Base-by-base conservation (phyloP, 768 basidiomycete species). In the Mycena albidolilacea region DNA sequence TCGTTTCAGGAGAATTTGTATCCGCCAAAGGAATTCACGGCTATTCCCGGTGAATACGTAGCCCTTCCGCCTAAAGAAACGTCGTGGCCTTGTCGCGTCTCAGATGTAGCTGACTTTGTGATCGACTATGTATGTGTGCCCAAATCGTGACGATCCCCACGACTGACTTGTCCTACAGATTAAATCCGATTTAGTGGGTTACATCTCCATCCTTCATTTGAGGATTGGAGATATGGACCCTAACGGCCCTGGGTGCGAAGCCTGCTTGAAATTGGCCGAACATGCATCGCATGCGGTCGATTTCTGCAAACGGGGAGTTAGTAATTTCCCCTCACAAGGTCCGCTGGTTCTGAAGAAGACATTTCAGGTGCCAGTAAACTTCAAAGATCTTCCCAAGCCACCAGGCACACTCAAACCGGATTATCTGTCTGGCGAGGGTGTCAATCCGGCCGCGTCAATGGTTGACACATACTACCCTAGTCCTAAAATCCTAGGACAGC, bases 271-370 rank as follows among this genome's bases (percentile, higher is more conserved):
- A 52, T 78, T 89, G 12, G 89, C 89, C 1, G 80, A 85, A 71
- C 76, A 83, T 1, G 87, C 87, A 7, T 86, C 86, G 0, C 84
- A 85, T 67, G 87, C 87, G 6, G 87, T 88, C 1, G 87, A 88
- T 77, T 88, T 85, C 58, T 83, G 81, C 0, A 88, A 88, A 67
- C 85, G 82, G 5, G 87, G 87, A 6, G 81, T 82, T 30, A 23
- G 55, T 71, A 17, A 17, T 38, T 39, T 67, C 46, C 43, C 46
- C 38, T 48, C 6, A 30, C 5, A 12, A 35, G 19, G 43, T 57
- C 14, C 19, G 17, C 5, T 8, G 5, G 6, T 54, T 30, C 43
- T 65, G 21, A 70, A 14, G 0, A 30, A 64, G 38, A n/a, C 23
- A 14, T 41, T 21, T 46, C 37, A 75, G 70, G 74, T 75, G 7